Conservation (phyloP, 1,139 yeast species). For the Protomyces lactucae-debilis region DNA sequence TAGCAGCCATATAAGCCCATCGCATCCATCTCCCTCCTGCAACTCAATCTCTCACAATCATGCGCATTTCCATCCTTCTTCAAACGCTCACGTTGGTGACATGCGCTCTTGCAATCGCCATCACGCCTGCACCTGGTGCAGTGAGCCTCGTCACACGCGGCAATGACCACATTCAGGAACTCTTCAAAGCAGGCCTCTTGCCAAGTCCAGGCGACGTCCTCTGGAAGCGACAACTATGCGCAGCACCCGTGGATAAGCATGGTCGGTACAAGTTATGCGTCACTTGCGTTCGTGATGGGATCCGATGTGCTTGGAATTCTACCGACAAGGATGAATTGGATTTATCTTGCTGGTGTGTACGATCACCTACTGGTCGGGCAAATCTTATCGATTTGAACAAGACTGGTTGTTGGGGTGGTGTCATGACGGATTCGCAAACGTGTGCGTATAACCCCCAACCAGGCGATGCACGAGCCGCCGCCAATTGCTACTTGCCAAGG, state of each 20-base stretch:
- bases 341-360: not conserved
- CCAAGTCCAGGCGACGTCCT: not conserved
- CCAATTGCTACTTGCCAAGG: not conserved
- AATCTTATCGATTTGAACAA: not conserved
- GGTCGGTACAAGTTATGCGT: not conserved
- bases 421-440: not conserved
- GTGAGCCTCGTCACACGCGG: no score
- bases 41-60: no score
- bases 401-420: not conserved
- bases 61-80: no score
- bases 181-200: not conserved
- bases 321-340: not conserved
- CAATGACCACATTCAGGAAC: no score
- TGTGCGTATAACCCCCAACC: not conserved
- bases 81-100: no score
- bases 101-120: no score
- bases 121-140: no score
- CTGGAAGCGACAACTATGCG: not conserved
- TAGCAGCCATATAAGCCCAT: no score
- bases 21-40: no score
- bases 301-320: not conserved
- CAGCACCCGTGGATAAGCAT: not conserved
- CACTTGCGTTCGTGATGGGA: not conserved
- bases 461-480: not conserved
- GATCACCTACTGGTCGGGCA: not conserved